These are phyloP conservation scores for Tetrahymena elliotti DNA, from an alignment of 73 alveolate species.

Conservation along the genomic window DNA sequence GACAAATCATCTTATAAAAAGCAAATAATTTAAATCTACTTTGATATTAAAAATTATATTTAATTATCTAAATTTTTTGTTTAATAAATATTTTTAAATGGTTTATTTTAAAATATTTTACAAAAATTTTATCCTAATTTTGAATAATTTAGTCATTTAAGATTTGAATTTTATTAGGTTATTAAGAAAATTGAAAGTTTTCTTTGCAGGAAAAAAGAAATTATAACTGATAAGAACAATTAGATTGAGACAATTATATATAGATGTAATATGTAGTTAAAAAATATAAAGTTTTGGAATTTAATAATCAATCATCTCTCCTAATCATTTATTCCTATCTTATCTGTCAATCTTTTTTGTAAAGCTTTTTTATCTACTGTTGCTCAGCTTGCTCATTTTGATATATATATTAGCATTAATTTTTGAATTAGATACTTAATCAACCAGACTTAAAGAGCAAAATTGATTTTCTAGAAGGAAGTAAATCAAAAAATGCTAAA, in stretches of 20 bases:
- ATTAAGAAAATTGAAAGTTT: neutral
- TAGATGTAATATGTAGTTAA: neutral
- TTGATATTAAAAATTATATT: too few species aligned
- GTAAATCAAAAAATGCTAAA: slow-evolving; percentile 31
- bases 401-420: neutral
- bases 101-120: too few species aligned
- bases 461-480: slow-evolving; percentile 27
- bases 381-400: neutral
- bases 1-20: too few species aligned
- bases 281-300: neutral
- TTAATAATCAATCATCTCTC: neutral
- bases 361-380: neutral
- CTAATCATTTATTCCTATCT: neutral
- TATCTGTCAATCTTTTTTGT: neutral
- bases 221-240: neutral
- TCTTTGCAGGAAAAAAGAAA: neutral
- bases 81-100: too few species aligned
- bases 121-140: too few species aligned
- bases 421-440: neutral
- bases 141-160: too few species aligned
- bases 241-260: neutral
- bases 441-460: slow-evolving; percentile 41
- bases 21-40: too few species aligned
- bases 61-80: too few species aligned
- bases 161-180: neutral